phyloP scores from a whole-genome alignment of 352 stramenopile genomes.

The Proteromonas lacertae region DNA sequence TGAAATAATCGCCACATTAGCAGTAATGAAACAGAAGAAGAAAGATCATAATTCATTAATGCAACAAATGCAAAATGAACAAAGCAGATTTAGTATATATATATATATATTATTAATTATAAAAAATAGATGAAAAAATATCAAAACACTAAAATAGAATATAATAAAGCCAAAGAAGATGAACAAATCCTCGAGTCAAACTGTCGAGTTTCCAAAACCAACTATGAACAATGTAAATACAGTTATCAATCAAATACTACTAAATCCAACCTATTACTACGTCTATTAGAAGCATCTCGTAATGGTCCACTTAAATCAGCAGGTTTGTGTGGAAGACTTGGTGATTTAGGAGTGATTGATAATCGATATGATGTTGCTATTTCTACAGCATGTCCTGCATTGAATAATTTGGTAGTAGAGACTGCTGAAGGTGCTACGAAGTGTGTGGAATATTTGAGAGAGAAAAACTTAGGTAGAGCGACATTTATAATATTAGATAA shows the following conservation, averaged over 20 bases:
- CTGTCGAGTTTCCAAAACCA: too few species aligned
- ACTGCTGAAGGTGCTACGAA: slow-evolving; percentile 63
- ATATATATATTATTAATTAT: too few species aligned
- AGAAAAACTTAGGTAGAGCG: slow-evolving; percentile 66
- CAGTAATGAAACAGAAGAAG: too few species aligned
- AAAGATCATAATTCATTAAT: too few species aligned
- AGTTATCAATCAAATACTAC: slow-evolving; percentile 1
- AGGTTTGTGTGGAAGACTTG: slow-evolving; percentile 68
- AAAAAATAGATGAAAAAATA: too few species aligned
- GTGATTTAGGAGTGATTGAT: slow-evolving; percentile 75
- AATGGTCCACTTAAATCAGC: slow-evolving; percentile 48
- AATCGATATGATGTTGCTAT: slow-evolving; percentile 84
- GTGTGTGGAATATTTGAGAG: slow-evolving; percentile 68
- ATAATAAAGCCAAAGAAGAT: too few species aligned
- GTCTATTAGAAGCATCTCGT: slow-evolving; percentile 50
- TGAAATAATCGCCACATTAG: too few species aligned
- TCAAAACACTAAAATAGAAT: too few species aligned
- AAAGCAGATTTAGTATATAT: too few species aligned
- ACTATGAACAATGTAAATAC: neutral
- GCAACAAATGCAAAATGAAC: too few species aligned
- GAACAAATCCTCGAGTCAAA: too few species aligned
- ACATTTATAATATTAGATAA: slow-evolving; percentile 91
- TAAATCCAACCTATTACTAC: slow-evolving; percentile 4
- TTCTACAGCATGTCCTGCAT: slow-evolving; percentile 66
- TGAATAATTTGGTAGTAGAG: slow-evolving; percentile 87